Evolutionary conservation across 169 alveolate genomes (phyloP), one percentile per base, ranked within the genome.

Genomic region (Plasmodium yoelii): DNA sequence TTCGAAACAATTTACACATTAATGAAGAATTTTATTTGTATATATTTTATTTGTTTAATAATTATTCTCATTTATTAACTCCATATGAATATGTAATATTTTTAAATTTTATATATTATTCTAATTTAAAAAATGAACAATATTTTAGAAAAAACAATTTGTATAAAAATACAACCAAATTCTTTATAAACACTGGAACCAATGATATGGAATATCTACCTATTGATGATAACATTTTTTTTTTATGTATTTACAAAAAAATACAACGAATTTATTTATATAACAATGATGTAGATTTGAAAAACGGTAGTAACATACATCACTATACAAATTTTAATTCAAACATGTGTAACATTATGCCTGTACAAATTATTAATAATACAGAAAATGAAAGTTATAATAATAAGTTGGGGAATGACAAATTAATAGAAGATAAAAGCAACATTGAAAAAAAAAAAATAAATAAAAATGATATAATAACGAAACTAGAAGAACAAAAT

Each of bases 11-110:
- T 47, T 39, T 82, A 18, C 47, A 56, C n/a, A 18, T 82, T 22
- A 82, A 67, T 67, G 57, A 65, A 19, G 63, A 82, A n/a, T 82
- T 82, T 59, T 82, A 46, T 46, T n/a, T 82, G 7, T 82, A 44
- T 47, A 51, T 82, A 8, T 61, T 82, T 34, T 82, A 51, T 47
- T 51, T 82, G 3, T 10, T 82, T 51, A 67, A 59, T 60, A 56
- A 82, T 82, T 12, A 47, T n/a, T 26, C 15, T 28, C 69, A 55
- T 12, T 22, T 44, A 56, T n/a, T 56, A 9, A 82, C 47, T 24
- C 34, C n/a, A n/a, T 8, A 42, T 26, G 84, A 82, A 44, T 82
- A 56, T 34, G 56, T 82, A 53, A 28, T 19, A 18, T 51, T 82
- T 18, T 28, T 82, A 67, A 67, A 67, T 53, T 67, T 82, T 12